Percentiles rank a stretch among this genome's conserved stretches.
Conservation (phyloP, 257 asterid species). For the Solanum pennellii region DNA sequence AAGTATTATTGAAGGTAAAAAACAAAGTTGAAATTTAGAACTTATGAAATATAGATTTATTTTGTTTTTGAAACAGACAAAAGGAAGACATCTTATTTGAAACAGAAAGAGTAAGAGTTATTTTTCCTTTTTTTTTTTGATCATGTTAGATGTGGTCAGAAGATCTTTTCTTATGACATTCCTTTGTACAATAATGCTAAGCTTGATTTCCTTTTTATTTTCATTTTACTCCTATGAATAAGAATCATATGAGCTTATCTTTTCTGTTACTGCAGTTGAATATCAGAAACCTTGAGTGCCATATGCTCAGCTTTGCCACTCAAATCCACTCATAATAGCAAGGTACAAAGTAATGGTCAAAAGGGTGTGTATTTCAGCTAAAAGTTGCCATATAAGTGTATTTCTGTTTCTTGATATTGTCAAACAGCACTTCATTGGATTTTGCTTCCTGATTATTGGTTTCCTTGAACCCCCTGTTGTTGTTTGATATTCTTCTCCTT, state of each 20-base stretch:
- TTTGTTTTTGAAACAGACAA: neutral
- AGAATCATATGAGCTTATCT: neutral
- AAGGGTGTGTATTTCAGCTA: neutral
- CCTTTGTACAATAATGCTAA: neutral
- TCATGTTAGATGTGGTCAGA: neutral
- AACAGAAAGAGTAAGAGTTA: neutral
- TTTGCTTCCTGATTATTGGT: neutral
- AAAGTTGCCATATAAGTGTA: neutral
- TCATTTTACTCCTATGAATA: neutral
- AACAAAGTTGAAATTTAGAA: neutral
- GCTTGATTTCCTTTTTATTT: neutral
- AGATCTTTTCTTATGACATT: neutral
- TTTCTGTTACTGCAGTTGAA: slow-evolving; percentile 58
- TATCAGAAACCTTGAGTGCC: slow-evolving; percentile 83
- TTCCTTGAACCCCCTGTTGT: neutral
- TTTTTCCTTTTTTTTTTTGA: neutral
- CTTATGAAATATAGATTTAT: neutral
- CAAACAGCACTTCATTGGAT: neutral
- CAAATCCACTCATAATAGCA: slow-evolving; percentile 26
- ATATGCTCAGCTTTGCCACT: slow-evolving; percentile 67
- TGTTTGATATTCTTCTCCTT: neutral
- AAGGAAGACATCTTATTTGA: neutral
- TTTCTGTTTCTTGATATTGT: neutral
- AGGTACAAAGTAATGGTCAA: slow-evolving; percentile 2
- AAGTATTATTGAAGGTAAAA: neutral